phyloP scores from a whole-genome alignment of 306 rosid genomes.

The Quercus gilva region DNA sequence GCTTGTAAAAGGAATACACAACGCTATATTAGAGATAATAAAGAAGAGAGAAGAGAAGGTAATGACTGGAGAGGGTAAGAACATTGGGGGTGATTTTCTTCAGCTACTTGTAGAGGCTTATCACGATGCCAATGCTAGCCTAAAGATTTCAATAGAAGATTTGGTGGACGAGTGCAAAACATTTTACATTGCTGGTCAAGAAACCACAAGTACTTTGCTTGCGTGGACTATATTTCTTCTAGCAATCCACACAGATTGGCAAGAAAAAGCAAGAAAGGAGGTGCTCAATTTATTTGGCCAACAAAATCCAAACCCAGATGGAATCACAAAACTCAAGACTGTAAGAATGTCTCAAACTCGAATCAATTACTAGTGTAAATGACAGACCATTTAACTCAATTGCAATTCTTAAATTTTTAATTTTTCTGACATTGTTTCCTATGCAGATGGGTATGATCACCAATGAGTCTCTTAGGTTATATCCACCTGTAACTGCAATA shows the following conservation, averaged over 20 bases:
- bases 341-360: background rate
- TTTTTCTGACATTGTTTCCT: too few species aligned
- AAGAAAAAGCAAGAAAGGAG: constrained; percentile 33
- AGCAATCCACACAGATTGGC: constrained; percentile 35
- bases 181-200: constrained; percentile 28
- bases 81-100: constrained; percentile 29
- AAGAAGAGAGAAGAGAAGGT: constrained; percentile 24
- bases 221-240: constrained; percentile 28
- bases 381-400: too few species aligned
- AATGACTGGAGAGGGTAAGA: constrained; percentile 1
- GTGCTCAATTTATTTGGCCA: too few species aligned
- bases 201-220: constrained; percentile 28
- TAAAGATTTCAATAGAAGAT: constrained; percentile 19
- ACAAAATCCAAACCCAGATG: background rate
- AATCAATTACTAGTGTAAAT: background rate
- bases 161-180: constrained; percentile 37
- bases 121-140: constrained; percentile 10
- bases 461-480: constrained; percentile 26
- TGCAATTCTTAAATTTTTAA: too few species aligned
- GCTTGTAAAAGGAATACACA: constrained; percentile 6
- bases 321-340: constrained; percentile 14
- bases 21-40: background rate
- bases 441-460: constrained; percentile 27
- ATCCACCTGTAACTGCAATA: background rate
- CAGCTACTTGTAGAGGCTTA: constrained; percentile 28